Evolutionary conservation across 768 basidiomycete species (phyloP), one percentile per base, ranked within the genome.

Genomic region (Tubosaeta brunneosetosa): DNA sequence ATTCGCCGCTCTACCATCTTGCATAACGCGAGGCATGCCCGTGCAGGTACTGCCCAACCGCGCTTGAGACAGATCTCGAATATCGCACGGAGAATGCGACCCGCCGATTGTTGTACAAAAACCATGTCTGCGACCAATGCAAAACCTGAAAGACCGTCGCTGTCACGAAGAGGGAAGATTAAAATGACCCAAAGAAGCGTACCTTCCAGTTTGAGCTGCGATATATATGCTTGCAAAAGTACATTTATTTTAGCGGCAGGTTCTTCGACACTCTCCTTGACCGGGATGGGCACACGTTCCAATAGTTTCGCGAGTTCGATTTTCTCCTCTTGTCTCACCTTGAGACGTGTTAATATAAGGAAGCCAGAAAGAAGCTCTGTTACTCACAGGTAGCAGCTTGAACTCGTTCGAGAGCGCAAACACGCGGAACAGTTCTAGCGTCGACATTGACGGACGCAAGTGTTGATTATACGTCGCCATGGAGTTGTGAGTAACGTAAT

Each of bases 401-500:
- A 98, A 98, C 72, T 97, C 94, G 59, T 97, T 93, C 4, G 89
- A 92, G 4, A 97, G 76, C 0, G 94, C 94, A 62, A 98, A 99
- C 2, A 97, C 92, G 31, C 94, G 78, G 81, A 97, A 97, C 7
- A 99, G 72, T 68, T 99, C 97, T 61, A 99, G 71, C 44, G 78
- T 83, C 32, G 85, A 82, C 89, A 97, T 93, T 3, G 85, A 86
- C 3, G 91, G 82, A 43, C 87, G 81, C 54, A 98, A 71, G 66
- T 97, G 93, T 64, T 95, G 90, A 69, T 97, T 97, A 70, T 98
- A 99, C 0, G 86, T 87, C 63, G 91, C 83, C 97, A 99, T 99
- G 51, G 92, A 95, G 60, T 84, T 85, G 68, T 97, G 87, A 0
- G 93, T 89, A 56, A 99, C 89, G 66, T 97, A 97, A 68, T 92